phyloP scores from a whole-genome alignment of 1,284 basidiomycete species.

The Vanrija sp. region DNA sequence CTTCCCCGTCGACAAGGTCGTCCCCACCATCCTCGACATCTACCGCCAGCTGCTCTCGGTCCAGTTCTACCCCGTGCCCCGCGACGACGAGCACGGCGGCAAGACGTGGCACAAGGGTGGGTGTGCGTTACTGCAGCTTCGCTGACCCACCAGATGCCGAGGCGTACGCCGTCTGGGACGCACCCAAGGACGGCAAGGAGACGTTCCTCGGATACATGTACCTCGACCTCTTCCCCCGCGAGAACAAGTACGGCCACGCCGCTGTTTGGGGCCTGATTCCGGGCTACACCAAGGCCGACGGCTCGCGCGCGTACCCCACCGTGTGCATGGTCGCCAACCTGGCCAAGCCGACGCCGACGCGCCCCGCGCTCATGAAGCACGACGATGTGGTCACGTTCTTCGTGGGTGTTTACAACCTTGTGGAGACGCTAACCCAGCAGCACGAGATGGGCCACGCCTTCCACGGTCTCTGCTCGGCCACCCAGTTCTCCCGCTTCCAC shows the following conservation, averaged over 20 bases:
- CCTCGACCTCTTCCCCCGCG: slow-evolving; percentile 83
- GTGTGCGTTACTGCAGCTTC: neutral
- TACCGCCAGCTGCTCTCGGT: slow-evolving; percentile 20
- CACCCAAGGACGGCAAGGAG: slow-evolving; percentile 47
- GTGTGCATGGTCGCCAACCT: slow-evolving; percentile 60
- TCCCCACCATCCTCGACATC: slow-evolving; percentile 20
- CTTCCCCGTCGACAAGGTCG: slow-evolving; percentile 23
- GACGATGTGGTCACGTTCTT: slow-evolving; percentile 52
- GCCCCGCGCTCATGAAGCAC: slow-evolving; percentile 76
- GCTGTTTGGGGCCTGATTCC: slow-evolving; percentile 70
- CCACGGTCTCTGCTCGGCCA: slow-evolving; percentile 70
- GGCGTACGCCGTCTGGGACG: slow-evolving; percentile 36
- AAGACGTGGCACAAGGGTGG: slow-evolving; percentile 15
- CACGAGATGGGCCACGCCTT: slow-evolving; percentile 76
- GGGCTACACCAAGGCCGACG: slow-evolving; percentile 16
- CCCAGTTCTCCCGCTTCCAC: slow-evolving; percentile 71
- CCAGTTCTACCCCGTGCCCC: slow-evolving; percentile 15
- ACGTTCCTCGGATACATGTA: slow-evolving; percentile 69
- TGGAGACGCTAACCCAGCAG: slow-evolving; percentile 48
- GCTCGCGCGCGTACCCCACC: slow-evolving; percentile 36
- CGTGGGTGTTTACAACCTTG: too few relatives aligned
- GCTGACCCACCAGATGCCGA: slow-evolving; percentile 6
- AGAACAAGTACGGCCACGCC: slow-evolving; percentile 76
- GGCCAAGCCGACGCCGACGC: slow-evolving; percentile 52
- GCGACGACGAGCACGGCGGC: slow-evolving; percentile 10